These are phyloP conservation scores for Hypericum androsaemum DNA, from an alignment of 345 rosid genomes.

Conservation along the genomic window DNA sequence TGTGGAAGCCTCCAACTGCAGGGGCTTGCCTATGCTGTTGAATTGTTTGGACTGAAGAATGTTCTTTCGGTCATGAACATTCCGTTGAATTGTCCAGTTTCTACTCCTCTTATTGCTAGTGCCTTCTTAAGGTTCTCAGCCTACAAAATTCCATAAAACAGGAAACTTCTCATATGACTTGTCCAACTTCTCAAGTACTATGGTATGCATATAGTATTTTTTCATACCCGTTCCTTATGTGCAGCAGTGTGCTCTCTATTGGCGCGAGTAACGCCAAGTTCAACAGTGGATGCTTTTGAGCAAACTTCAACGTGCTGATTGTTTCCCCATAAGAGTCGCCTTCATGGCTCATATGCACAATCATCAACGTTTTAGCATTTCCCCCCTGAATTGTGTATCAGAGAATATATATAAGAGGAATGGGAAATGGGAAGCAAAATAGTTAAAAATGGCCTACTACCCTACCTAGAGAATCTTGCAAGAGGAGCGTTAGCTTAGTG, in stretches of 20 bases:
- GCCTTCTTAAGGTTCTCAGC: slow-evolving; percentile 79
- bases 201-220: slow-evolving; percentile 41
- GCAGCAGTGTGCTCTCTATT: slow-evolving; percentile 75
- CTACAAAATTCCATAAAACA: slow-evolving; percentile 27
- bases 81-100: slow-evolving; percentile 21
- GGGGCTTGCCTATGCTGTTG: slow-evolving; percentile 14
- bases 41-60: slow-evolving; percentile 32
- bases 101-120: slow-evolving; percentile 45
- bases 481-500: slow-evolving; percentile 90
- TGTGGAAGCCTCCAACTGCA: slow-evolving; percentile 16
- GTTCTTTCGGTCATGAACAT: slow-evolving; percentile 42
- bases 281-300: slow-evolving; percentile 77
- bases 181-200: neutral
- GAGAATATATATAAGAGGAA: no score
- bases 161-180: slow-evolving; percentile 5
- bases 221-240: slow-evolving; percentile 69
- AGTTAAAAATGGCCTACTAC: no score
- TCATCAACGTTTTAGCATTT: slow-evolving; percentile 80
- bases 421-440: no score
- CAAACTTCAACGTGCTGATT: slow-evolving; percentile 79
- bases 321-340: slow-evolving; percentile 74
- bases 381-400: slow-evolving; percentile 99
- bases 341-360: slow-evolving; percentile 89
- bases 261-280: slow-evolving; percentile 69
- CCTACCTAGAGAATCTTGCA: slow-evolving; percentile 89